A percentile compares a stretch with the other conserved stretches of the same genome.
Evolutionary conservation across 2,329 filamentous ascomycete genomes (phyloP).

Genomic region (Alternaria sp.): DNA sequence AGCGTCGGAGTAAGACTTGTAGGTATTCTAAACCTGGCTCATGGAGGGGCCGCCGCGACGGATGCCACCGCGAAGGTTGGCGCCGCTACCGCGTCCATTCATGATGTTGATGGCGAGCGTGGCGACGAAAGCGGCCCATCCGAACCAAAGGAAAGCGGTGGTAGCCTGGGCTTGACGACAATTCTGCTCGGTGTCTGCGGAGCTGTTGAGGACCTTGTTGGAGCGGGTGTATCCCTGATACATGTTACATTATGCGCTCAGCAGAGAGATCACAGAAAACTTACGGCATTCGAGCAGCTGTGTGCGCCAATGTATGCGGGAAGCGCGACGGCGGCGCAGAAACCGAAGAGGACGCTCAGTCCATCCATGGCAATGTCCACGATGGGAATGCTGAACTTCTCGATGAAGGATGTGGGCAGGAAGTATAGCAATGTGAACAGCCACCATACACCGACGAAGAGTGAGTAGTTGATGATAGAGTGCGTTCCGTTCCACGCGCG

Average conservation of each 20-base stretch:
- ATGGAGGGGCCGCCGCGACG: slow-evolving; percentile 57
- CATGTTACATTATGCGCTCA: neutral
- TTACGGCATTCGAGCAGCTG: slow-evolving; percentile 68
- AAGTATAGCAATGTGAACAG: slow-evolving; percentile 72
- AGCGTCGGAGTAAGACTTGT: slow-evolving; percentile 28
- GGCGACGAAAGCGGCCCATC: slow-evolving; percentile 67
- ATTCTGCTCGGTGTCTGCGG: slow-evolving; percentile 64
- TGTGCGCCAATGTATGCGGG: slow-evolving; percentile 71
- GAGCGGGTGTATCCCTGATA: slow-evolving; percentile 49
- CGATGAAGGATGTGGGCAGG: slow-evolving; percentile 62
- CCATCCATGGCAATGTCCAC: slow-evolving; percentile 64
- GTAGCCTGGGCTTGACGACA: slow-evolving; percentile 78
- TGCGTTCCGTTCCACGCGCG: slow-evolving; percentile 59
- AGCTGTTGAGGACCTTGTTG: slow-evolving; percentile 69
- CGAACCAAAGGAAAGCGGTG: slow-evolving; percentile 80
- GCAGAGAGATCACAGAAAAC: slow-evolving; percentile 27
- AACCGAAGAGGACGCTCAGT: slow-evolving; percentile 69
- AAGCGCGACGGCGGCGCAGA: slow-evolving; percentile 73
- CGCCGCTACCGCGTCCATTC: slow-evolving; percentile 56
- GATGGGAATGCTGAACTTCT: slow-evolving; percentile 59
- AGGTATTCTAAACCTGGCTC: slow-evolving; percentile 60
- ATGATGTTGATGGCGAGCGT: slow-evolving; percentile 63
- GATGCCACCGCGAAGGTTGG: slow-evolving; percentile 55
- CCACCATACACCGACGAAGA: slow-evolving; percentile 72
- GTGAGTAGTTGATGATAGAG: slow-evolving; percentile 64